Evolutionary conservation across 257 asterid genomes (phyloP).

Genomic region (Rehmannia glutinosa): DNA sequence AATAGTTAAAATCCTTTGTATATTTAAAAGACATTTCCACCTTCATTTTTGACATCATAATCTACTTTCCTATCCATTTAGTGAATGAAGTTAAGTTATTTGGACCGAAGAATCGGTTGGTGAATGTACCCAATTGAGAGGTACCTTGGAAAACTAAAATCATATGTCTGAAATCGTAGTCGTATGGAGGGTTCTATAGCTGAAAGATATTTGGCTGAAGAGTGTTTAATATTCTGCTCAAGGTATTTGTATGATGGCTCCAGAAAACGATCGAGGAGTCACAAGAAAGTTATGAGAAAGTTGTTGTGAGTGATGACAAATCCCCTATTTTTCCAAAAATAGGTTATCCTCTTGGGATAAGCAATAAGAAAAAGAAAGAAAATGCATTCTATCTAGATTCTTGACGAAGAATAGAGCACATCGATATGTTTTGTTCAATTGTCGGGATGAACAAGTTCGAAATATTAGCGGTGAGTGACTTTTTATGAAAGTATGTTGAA

Average conservation of each 20-base stretch:
- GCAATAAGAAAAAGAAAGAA: background rate
- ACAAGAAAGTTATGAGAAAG: background rate
- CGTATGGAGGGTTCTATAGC: background rate
- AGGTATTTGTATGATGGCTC: background rate
- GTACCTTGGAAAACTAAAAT: background rate
- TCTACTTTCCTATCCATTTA: slow-evolving; percentile 8
- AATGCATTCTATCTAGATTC: background rate
- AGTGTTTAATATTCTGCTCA: background rate
- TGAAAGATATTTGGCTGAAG: background rate
- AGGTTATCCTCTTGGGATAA: background rate
- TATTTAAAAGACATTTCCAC: slow-evolving; percentile 2
- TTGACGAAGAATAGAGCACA: background rate
- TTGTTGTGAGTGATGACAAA: background rate
- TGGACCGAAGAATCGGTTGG: background rate
- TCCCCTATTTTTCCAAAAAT: background rate
- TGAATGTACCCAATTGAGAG: slow-evolving; percentile 10
- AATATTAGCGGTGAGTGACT: background rate
- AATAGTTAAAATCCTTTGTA: background rate
- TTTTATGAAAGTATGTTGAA: background rate
- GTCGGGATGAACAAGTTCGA: background rate
- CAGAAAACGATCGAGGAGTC: background rate
- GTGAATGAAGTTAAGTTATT: background rate
- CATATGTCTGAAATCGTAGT: background rate
- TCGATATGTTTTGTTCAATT: background rate
- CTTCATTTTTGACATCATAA: background rate